These are phyloP conservation scores for Ogataea chonburiensis DNA, from an alignment of 805 yeast genomes.

Conservation along the genomic window DNA sequence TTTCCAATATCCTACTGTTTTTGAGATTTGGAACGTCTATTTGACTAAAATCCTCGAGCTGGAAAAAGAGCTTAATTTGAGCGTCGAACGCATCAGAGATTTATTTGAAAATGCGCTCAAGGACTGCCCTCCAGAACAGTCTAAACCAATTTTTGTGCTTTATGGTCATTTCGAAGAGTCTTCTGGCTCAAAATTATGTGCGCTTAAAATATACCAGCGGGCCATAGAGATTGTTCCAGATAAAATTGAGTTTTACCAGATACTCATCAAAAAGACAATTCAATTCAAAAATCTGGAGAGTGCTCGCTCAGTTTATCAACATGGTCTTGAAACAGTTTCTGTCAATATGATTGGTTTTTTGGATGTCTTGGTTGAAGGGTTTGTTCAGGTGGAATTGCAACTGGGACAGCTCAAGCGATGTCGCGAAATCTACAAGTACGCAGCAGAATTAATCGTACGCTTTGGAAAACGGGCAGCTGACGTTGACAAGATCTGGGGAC, in stretches of 20 bases:
- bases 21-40: constrained; percentile 73
- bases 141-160: constrained; percentile 48
- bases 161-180: constrained; percentile 64
- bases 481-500: constrained; percentile 49
- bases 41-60: constrained; percentile 47
- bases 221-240: constrained; percentile 39
- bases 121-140: constrained; percentile 47
- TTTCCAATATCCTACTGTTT: constrained; percentile 60
- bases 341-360: constrained; percentile 29
- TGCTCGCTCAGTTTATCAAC: constrained; percentile 49
- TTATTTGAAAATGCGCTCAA: constrained; percentile 67
- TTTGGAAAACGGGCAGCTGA: constrained; percentile 26
- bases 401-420: constrained; percentile 57
- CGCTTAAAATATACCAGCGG: constrained; percentile 46
- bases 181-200: constrained; percentile 48
- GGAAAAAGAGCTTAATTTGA: constrained; percentile 33
- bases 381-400: constrained; percentile 55
- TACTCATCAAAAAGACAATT: constrained; percentile 41
- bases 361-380: constrained; percentile 47
- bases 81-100: constrained; percentile 62
- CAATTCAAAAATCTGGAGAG: constrained; percentile 41
- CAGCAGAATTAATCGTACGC: constrained; percentile 43
- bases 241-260: constrained; percentile 42
- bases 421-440: constrained; percentile 59
- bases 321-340: constrained; percentile 42